These are phyloP conservation scores for Phyllosticta citrichinensis DNA, from an alignment of 2,329 filamentous ascomycete species.

Conservation along the genomic window DNA sequence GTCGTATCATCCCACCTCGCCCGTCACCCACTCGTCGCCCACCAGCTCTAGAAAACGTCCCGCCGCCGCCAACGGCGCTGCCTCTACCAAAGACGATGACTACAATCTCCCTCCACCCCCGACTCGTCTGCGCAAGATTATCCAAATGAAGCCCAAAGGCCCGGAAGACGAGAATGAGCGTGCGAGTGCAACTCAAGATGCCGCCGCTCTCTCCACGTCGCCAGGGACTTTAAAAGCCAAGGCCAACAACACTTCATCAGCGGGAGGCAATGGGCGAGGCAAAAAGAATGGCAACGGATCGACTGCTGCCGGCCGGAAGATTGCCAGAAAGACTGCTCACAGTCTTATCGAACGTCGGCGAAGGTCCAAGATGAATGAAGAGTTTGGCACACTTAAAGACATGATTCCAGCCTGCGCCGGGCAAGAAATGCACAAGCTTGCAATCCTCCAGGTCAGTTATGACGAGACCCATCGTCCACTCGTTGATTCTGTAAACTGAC, in stretches of 20 bases:
- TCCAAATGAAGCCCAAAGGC: slow-evolving; percentile 79
- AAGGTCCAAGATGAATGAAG: slow-evolving; percentile 97
- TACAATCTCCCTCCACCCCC: slow-evolving; percentile 87
- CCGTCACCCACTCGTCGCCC: slow-evolving; percentile 21
- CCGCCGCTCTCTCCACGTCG: slow-evolving; percentile 6
- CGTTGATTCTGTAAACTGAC: not conserved
- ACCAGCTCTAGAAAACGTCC: slow-evolving; percentile 18
- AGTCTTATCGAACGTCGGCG: slow-evolving; percentile 85
- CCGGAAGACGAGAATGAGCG: not conserved
- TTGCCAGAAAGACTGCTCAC: slow-evolving; percentile 90
- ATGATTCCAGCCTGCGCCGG: slow-evolving; percentile 95
- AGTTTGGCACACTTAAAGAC: slow-evolving; percentile 84
- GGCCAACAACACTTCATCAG: slow-evolving; percentile 10
- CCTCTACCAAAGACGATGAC: slow-evolving; percentile 44
- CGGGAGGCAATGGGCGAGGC: slow-evolving; percentile 21
- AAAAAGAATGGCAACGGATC: slow-evolving; percentile 63
- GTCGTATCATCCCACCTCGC: slow-evolving; percentile 41
- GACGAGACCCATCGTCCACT: not conserved
- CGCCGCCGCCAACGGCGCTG: slow-evolving; percentile 10
- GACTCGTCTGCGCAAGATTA: slow-evolving; percentile 87
- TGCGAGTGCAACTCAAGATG: slow-evolving; percentile 18
- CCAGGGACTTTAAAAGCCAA: slow-evolving; percentile 13
- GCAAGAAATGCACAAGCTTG: slow-evolving; percentile 93
- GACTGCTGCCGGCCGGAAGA: slow-evolving; percentile 85
- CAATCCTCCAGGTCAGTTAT: slow-evolving; percentile 71